These are phyloP conservation scores for Bidens hawaiensis DNA, from an alignment of 140 eudicot genomes.

Conservation along the genomic window DNA sequence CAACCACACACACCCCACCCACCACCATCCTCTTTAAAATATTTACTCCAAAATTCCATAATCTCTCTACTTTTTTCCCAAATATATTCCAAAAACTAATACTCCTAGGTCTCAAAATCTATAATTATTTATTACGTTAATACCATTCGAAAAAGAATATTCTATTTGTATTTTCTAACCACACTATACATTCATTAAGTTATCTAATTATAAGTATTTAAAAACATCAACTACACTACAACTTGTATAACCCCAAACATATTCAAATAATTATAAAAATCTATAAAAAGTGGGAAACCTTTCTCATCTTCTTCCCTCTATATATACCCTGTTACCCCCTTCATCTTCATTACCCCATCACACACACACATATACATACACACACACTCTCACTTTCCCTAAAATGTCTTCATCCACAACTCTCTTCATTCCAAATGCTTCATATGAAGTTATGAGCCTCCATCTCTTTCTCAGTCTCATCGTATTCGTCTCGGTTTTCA, in stretches of 20 bases:
- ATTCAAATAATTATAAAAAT: neutral
- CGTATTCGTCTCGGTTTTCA: conserved; percentile 33
- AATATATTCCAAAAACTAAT: neutral
- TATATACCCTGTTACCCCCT: conserved; percentile 25
- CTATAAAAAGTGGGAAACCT: neutral
- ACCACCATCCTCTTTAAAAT: no score
- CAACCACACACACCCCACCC: no score
- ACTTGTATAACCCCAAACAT: neutral
- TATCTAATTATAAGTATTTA: no score
- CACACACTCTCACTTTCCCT: conserved; percentile 12
- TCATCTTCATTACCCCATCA: conserved; percentile 16
- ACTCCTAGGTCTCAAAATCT: neutral
- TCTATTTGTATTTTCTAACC: no score
- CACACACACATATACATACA: neutral
- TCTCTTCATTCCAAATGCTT: conserved; percentile 6
- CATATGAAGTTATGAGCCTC: conserved; percentile 6
- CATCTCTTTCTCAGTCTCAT: conserved; percentile 20
- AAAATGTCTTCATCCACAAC: conserved; percentile 42
- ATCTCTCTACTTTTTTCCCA: no score
- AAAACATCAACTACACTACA: neutral
- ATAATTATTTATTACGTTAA: no score
- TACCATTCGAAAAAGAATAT: no score
- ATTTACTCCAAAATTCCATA: neutral
- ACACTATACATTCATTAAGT: neutral
- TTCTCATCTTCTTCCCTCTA: conserved; percentile 1